Evolutionary conservation across 306 rosid genomes (phyloP), one percentile per base, ranked within the genome.

Genomic region (Ziziphus jujuba): DNA sequence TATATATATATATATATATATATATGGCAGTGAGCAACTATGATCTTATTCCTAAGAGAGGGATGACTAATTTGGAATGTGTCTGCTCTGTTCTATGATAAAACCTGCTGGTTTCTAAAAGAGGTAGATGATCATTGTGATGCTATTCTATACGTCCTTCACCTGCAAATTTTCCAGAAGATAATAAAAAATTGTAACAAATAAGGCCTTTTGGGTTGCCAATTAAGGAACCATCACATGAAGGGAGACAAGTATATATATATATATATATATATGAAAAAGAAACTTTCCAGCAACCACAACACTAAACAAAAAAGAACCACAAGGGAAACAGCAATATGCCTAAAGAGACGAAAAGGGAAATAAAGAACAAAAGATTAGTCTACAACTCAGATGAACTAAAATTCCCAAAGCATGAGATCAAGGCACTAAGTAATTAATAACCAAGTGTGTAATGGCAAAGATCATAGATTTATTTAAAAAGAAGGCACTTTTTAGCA

Each of bases 21-120:
- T n/a, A n/a, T n/a, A n/a, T n/a, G n/a, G n/a, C n/a, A n/a, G n/a
- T n/a, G n/a, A n/a, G n/a, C n/a, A n/a, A n/a, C n/a, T n/a, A n/a
- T n/a, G n/a, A n/a, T n/a, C n/a, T n/a, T n/a, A n/a, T n/a, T n/a
- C n/a, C n/a, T n/a, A n/a, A n/a, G n/a, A n/a, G n/a, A n/a, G n/a
- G n/a, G n/a, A n/a, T n/a, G n/a, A n/a, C n/a, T n/a, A n/a, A n/a
- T n/a, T n/a, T n/a, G n/a, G n/a, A n/a, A n/a, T n/a, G n/a, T n/a
- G n/a, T n/a, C n/a, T n/a, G n/a, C n/a, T n/a, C n/a, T n/a, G 56
- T n/a, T n/a, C n/a, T n/a, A n/a, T n/a, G n/a, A n/a, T 49, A 67
- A 74, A 73, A 92, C 98, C 98, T 93, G 99, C 99, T 93, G 40
- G 99, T 97, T 84, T 90, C 99, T 67, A 93, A 50, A 67, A 93